Conservation (phyloP, 1,284 basidiomycete genomes). For the Somion occarium region DNA sequence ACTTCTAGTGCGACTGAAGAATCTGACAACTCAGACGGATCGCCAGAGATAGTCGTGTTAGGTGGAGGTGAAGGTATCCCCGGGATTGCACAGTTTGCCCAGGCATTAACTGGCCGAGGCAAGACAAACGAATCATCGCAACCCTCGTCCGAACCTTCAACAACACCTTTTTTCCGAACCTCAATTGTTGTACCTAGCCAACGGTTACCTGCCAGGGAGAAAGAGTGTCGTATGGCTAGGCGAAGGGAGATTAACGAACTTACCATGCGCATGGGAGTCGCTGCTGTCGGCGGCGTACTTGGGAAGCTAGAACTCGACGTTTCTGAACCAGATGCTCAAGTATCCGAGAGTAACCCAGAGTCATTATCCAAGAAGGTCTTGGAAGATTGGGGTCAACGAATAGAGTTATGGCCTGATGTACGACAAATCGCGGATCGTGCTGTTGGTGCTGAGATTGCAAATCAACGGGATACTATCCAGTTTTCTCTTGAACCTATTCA, state of each 20-base stretch:
- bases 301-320: slow-evolving; percentile 31
- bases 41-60: slow-evolving; percentile 48
- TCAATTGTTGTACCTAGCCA: slow-evolving; percentile 65
- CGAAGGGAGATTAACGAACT: slow-evolving; percentile 75
- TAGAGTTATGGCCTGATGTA: slow-evolving; percentile 66
- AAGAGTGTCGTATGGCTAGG: slow-evolving; percentile 50
- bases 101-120: slow-evolving; percentile 1
- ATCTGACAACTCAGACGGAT: slow-evolving; percentile 23
- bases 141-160: background rate
- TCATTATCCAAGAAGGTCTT: slow-evolving; percentile 44
- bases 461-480: slow-evolving; percentile 15
- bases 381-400: slow-evolving; percentile 65
- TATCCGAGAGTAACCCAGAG: slow-evolving; percentile 6
- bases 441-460: slow-evolving; percentile 57
- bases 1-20: slow-evolving; percentile 35
- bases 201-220: slow-evolving; percentile 55
- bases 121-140: background rate
- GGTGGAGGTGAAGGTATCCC: slow-evolving; percentile 30
- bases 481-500: slow-evolving; percentile 45
- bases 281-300: slow-evolving; percentile 67
- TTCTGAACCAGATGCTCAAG: slow-evolving; percentile 16
- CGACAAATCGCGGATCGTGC: slow-evolving; percentile 70
- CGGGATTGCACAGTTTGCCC: slow-evolving; percentile 10
- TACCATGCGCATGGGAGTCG: slow-evolving; percentile 74
- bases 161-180: slow-evolving; percentile 60